Evolutionary conservation across 2,329 filamentous ascomycete species (phyloP), one percentile per base, ranked within the genome.

Genomic region (Dactylella cylindrospora): DNA sequence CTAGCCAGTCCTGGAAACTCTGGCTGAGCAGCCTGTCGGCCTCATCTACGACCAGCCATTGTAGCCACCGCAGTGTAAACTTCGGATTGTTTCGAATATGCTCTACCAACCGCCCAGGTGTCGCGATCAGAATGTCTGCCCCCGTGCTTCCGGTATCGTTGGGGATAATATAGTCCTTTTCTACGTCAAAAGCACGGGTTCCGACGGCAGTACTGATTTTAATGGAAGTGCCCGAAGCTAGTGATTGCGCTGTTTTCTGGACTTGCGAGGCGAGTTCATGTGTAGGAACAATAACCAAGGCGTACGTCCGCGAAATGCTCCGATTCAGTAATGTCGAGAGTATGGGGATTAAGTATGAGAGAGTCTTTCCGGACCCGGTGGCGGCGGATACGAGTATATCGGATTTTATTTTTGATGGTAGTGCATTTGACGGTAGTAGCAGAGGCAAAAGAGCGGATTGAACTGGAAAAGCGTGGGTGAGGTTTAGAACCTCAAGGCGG

Each of bases 281-380:
- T 0, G 91, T 98, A 0, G 93, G 93, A 8, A 98, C 83, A 1
- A 98, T 84, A 39, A 98, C 82, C 0, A 98, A 73, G 0, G 85
- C 90, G 31, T 87, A 81, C 6, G 98, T 74, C 51, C 81, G 80
- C 0, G 85, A 86, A 8, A 83, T 78, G 17, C 75, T 75, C 10
- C 80, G 79, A 25, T 80, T 77, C 66, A 85, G 84, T 41, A 98
- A 76, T 44, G 85, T 84, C 38, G 89, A 82, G 3, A 95, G 80
- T 57, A 98, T 83, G 0, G 93, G 93, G 2, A 98, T 76, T 0
- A 91, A 82, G 70, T 98, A 98, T 0, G 91, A 86, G 12, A 98
- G 73, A 0, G 93, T 98, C 72, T 98, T 98, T 53, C 93, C 93
- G 0, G 93, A 97, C 6, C 93, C 93, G 0, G 93, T 98, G 1